phyloP scores from a whole-genome alignment of 176 grass and related monocot genomes.

The Elaeis guineensis region DNA sequence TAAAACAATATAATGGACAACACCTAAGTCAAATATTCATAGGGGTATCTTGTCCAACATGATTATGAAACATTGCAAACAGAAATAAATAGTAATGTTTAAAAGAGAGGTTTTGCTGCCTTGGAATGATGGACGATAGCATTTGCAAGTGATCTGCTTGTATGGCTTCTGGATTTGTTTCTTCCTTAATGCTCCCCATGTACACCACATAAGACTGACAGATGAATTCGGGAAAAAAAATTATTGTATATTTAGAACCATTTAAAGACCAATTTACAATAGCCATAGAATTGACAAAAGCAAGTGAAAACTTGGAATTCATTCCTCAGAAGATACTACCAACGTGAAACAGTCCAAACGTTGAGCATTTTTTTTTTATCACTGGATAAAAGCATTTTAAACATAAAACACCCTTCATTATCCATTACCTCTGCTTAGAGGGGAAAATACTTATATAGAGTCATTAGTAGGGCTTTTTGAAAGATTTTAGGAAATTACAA shows the following conservation, averaged over 20 bases:
- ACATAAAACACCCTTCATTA: too few species aligned
- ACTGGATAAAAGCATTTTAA: too few species aligned
- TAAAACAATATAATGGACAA: not conserved
- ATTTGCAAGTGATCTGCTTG: conserved; percentile 62
- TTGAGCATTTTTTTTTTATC: too few species aligned
- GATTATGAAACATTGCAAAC: too few species aligned
- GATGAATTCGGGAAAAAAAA: not conserved
- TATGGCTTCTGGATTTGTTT: conserved; percentile 26
- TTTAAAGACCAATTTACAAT: conserved; percentile 5
- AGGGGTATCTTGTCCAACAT: too few species aligned
- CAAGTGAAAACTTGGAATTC: not conserved
- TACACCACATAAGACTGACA: conserved; percentile 90
- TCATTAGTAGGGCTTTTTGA: too few species aligned
- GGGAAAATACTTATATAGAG: too few species aligned
- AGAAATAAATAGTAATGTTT: not conserved
- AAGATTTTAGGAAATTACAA: too few species aligned
- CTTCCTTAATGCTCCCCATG: conserved; percentile 40
- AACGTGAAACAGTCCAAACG: too few species aligned
- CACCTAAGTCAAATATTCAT: too few species aligned
- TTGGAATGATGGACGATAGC: conserved; percentile 58
- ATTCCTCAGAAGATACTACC: too few species aligned
- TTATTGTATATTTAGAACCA: conserved; percentile 1
- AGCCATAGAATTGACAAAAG: not conserved
- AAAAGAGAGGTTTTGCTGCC: not conserved
- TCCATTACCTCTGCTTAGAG: too few species aligned